Evolutionary conservation across 2,329 filamentous ascomycete species (phyloP).

Genomic region (Tricladium varicosporioides): DNA sequence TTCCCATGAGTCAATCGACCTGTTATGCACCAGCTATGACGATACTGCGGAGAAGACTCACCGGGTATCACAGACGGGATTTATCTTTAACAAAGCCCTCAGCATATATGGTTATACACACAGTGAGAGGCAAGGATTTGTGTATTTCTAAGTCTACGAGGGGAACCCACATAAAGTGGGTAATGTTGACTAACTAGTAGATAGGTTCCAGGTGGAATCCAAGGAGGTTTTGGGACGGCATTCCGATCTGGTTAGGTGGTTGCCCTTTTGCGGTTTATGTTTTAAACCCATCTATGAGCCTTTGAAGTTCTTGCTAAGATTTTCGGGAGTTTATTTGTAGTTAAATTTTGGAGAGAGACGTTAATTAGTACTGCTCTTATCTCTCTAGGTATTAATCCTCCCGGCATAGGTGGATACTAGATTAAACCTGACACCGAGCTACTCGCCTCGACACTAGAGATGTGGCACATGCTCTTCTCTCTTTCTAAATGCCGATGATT

Average conservation of each 20-base stretch:
- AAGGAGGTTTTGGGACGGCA: too few species aligned
- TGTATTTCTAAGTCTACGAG: too few species aligned
- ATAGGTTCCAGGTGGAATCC: too few species aligned
- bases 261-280: background rate
- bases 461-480: background rate
- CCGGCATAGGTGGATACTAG: background rate
- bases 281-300: background rate
- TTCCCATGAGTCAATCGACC: slow-evolving; percentile 1
- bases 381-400: background rate
- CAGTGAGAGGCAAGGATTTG: too few species aligned
- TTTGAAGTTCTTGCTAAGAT: background rate
- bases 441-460: background rate
- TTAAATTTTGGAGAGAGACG: background rate
- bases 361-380: background rate
- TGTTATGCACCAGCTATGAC: slow-evolving; percentile 2
- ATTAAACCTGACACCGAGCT: background rate
- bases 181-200: too few species aligned
- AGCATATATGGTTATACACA: too few species aligned
- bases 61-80: slow-evolving; percentile 1
- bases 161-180: too few species aligned
- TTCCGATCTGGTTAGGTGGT: background rate
- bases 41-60: slow-evolving; percentile 4
- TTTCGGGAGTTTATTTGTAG: background rate
- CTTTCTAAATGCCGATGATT: background rate
- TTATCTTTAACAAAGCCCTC: background rate